Evolutionary conservation across 1,284 basidiomycete species (phyloP), one percentile per base, ranked within the genome.

Genomic region (Trametes polyzona): DNA sequence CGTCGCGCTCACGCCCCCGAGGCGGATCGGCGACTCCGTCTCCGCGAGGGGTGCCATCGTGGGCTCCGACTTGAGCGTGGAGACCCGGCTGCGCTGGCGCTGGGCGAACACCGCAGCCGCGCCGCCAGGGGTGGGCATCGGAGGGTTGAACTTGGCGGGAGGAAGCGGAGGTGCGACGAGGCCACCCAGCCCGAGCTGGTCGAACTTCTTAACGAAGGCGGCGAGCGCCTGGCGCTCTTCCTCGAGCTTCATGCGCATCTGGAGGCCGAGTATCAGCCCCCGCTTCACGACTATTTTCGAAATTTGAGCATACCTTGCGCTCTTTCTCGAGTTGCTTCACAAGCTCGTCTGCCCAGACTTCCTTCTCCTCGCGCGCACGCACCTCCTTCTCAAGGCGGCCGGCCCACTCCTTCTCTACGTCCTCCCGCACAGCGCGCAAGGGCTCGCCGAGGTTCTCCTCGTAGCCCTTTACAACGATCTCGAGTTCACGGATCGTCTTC

Each of bases 351-450:
- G 87, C 85, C 87, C 88, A 92, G 21, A 72, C 78, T 60, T 88
- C 83, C 68, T 84, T 86, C 70, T 89, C 87, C 67, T 87, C 83
- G 19, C 84, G 70, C 62, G 77, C 78, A 64, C 74, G 78, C 54
- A 78, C 74, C 68, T 93, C 84, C 24, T 78, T 80, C 29, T 85
- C 83, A 0, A 94, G 69, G 69, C 83, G 86, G 2, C 58, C 78
- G 8, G 73, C 67, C 87, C 88, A 95, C 69, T 95, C 92, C 61
- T 77, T 83, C 74, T 93, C 92, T 3, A 93, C 88, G 53, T 93
- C 90, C 69, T 93, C 91, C 37, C 85, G 79, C 2, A 92, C 86
- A 42, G 85, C 85, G 21, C 86, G 77, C 46, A 88, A 72, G 1
- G 90, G 89, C 63, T 90, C 88, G 12, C 84, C 87, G 36, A 91